Evolutionary conservation across 306 rosid genomes (phyloP).

Genomic region (Fragaria nilgerrensis): DNA sequence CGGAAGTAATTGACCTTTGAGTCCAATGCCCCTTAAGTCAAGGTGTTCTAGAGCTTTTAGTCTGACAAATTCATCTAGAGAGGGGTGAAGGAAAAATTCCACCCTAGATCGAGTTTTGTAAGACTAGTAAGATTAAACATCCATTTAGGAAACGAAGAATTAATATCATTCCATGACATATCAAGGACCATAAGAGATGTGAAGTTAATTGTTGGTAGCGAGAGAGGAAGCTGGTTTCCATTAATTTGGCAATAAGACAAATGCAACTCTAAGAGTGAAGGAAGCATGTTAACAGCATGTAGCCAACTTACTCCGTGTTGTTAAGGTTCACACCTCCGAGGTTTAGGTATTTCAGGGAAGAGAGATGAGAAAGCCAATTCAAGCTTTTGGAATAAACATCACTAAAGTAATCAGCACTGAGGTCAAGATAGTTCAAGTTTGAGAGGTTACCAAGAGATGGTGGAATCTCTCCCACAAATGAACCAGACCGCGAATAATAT

Average conservation of each 20-base stretch:
- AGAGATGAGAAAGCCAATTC: conserved; percentile 26
- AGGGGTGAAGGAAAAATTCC: rapidly evolving
- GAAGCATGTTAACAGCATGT: neutral
- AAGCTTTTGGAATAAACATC: conserved; percentile 3
- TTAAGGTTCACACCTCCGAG: conserved; percentile 24
- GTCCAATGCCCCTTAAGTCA: rapidly evolving
- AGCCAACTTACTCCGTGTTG: conserved; percentile 10
- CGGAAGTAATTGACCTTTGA: neutral
- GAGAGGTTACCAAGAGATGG: conserved; percentile 18
- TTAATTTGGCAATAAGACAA: neutral
- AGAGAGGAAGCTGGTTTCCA: neutral
- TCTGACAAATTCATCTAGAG: neutral
- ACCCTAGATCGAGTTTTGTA: rapidly evolving
- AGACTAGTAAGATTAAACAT: neutral
- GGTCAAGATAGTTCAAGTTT: conserved; percentile 21
- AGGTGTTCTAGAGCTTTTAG: neutral
- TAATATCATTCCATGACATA: rapidly evolving
- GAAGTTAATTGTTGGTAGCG: neutral
- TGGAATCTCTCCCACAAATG: conserved; percentile 11
- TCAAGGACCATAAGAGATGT: neutral
- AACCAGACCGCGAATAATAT: neutral
- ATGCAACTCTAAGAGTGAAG: conserved; percentile 15
- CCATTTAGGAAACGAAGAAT: neutral
- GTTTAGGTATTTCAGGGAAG: conserved; percentile 21
- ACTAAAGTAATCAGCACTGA: no score